Base-by-base conservation (phyloP, 2,329 filamentous ascomycete species). In the Ophiocordyceps polyrhachis-furcata region DNA sequence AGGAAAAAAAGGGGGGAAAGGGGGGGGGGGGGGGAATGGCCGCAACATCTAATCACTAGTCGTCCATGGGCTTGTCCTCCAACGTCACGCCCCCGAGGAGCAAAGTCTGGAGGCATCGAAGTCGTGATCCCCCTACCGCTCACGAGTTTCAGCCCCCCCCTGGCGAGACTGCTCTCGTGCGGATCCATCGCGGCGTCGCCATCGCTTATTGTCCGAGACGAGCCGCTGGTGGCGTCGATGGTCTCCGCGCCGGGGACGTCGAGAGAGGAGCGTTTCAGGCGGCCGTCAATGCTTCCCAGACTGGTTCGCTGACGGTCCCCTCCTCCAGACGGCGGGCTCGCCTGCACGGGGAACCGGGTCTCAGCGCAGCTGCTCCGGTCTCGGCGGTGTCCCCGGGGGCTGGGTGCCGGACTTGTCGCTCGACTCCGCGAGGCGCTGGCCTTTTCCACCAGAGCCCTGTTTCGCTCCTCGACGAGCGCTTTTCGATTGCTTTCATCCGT, bases 401-500 rank as follows among this genome's bases (percentile, higher is more conserved):
- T 69, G 23, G 77, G 78, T 5, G 73, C 79, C 8, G 87, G 87
- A 49, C 81, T 87, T 21, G 75, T 81, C 28, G 79, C 83, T 43
- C 87, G 77, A 57, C 78, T 81, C 44, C 85, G 76, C 52, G 76
- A 64, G 17, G 71, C 70, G 31, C 71, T 74, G 46, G 67, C 70
- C 57, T 79, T 78, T 51, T 77, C 76, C 42, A 91, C 77, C 49
- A 89, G 73, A 43, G 86, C 85, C 49, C 85, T 79, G 59, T 86
- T 84, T 44, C 91, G 79, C 59, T 94, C 91, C 63, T 96, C 89
- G 78, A 94, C 89, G 52, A 93, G 80, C 41, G 85, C 85, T 56
- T 87, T 85, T 48, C 91, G 82, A 62, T 93, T 93, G 64, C 86
- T 93, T 68, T 98, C 91, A 58, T 98, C 87, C 1, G 87, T 93